phyloP scores from a whole-genome alignment of 257 asterid genomes.

The Jasminum sambac region DNA sequence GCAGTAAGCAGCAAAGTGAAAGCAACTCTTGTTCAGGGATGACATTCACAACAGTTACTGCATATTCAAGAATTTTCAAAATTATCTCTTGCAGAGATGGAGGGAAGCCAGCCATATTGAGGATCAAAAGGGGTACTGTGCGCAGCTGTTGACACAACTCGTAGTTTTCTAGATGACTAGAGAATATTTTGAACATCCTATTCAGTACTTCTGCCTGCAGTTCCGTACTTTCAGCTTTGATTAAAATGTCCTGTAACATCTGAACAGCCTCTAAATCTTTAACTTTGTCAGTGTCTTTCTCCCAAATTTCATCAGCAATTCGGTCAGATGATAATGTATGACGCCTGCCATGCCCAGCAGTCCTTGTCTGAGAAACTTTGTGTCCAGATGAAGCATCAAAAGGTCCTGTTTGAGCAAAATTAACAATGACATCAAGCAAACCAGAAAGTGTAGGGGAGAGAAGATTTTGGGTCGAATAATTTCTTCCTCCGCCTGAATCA shows the following conservation, averaged over 20 bases:
- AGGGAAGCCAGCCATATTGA: constrained; percentile 94
- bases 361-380: constrained; percentile 55
- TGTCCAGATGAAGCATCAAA: constrained; percentile 46
- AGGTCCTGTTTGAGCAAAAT: constrained; percentile 82
- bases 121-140: constrained; percentile 94
- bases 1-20: constrained; percentile 93
- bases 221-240: constrained; percentile 85
- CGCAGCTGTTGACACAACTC: constrained; percentile 89
- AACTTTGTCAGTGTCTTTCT: constrained; percentile 80
- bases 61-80: constrained; percentile 96
- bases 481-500: constrained; percentile 37
- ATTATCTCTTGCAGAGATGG: constrained; percentile 85
- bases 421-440: constrained; percentile 85
- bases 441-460: constrained; percentile 86
- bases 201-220: constrained; percentile 92
- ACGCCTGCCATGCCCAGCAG: constrained; percentile 69
- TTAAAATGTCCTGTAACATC: constrained; percentile 93
- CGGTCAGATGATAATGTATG: constrained; percentile 77
- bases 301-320: constrained; percentile 76
- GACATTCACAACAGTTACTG: constrained; percentile 94
- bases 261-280: constrained; percentile 98
- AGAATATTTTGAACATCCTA: constrained; percentile 92
- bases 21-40: constrained; percentile 98
- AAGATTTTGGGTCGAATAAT: constrained; percentile 48
- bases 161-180: constrained; percentile 94